Evolutionary conservation across 352 stramenopile genomes (phyloP).

Genomic region (Globisporangium megalacanthum): DNA sequence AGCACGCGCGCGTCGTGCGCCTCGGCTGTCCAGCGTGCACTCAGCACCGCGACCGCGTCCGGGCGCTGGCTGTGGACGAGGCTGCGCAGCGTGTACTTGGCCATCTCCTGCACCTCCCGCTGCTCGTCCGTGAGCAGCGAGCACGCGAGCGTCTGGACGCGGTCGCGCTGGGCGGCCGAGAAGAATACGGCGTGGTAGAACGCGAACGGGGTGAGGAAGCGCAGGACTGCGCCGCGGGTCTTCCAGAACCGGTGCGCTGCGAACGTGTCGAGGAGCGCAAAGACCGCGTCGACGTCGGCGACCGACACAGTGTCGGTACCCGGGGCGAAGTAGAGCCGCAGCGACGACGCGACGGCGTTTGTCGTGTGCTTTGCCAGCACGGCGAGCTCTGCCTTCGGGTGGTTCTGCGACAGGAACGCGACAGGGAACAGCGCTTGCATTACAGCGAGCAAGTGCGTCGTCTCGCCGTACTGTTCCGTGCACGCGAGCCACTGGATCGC

Average conservation of each 20-base stretch:
- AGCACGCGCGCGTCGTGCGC: slow-evolving; percentile 38
- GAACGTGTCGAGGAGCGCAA: slow-evolving; percentile 40
- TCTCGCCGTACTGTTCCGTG: slow-evolving; percentile 46
- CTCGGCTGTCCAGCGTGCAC: slow-evolving; percentile 27
- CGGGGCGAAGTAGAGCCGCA: slow-evolving; percentile 36
- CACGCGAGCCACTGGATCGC: slow-evolving; percentile 63
- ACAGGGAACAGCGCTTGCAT: slow-evolving; percentile 50
- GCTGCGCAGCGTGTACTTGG: slow-evolving; percentile 63
- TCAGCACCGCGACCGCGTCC: slow-evolving; percentile 29
- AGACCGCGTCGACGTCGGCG: slow-evolving; percentile 19
- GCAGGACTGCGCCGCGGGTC: slow-evolving; percentile 58
- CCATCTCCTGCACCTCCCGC: slow-evolving; percentile 77
- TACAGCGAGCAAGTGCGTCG: slow-evolving; percentile 31
- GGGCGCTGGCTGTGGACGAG: slow-evolving; percentile 54
- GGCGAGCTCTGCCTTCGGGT: slow-evolving; percentile 63
- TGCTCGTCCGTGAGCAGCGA: slow-evolving; percentile 61
- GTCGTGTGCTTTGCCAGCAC: slow-evolving; percentile 56
- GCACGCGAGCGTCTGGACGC: slow-evolving; percentile 47
- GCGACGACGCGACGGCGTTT: slow-evolving; percentile 47
- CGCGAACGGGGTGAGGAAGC: slow-evolving; percentile 64
- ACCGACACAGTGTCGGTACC: slow-evolving; percentile 3
- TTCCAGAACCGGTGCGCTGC: slow-evolving; percentile 48
- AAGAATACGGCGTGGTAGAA: slow-evolving; percentile 77
- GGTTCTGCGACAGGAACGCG: slow-evolving; percentile 61
- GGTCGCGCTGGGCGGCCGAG: slow-evolving; percentile 25